Evolutionary conservation across 331 rosid genomes (phyloP), one percentile per base, ranked within the genome.

Genomic region (Arachis monticola): DNA sequence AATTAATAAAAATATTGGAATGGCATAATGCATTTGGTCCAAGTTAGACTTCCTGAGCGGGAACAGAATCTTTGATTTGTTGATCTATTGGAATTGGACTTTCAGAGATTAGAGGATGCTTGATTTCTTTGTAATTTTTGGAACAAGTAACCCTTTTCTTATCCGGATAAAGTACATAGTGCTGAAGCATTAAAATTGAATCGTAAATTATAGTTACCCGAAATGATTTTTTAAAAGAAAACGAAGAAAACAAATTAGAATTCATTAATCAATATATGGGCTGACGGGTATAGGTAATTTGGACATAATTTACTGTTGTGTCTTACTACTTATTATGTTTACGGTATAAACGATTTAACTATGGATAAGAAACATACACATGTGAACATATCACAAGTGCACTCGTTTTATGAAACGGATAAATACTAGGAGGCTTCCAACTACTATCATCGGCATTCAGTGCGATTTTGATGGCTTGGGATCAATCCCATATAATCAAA

Each of bases 181-280:
- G 98, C 85, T 93, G 98, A 48, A 61, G 61, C 79, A 93, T 87
- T 72, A 93, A 85, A 48, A 93, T 77, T 56, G 83, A 72, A 78
- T 93, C 91, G 69, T 85, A 89, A 79, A 86, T 74, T 73, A 93
- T 72, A 22, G 87, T 78, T 67, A 88, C 81, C 93, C 89, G 87
- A 82, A 79, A 31, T 2, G 35, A n/a, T 30, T 10, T 38, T 11
- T 47, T 38, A 27, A 27, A 27, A 27, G 30, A 27, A 27, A 27
- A 11, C 57, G 8, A 6, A 4, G 27, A 51, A n/a, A 1, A 14
- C 11, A 65, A 10, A 38, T 73, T 12, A 52, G 2, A 50, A 10
- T 60, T 14, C 52, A 14, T 30, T 46, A 10, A 27, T 71, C 10
- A 46, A 1, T 46, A 12, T 7, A 30, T 30, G 40, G 31, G 2